These are phyloP conservation scores for Albophoma yamanashiensis DNA, from an alignment of 2,329 filamentous ascomycete genomes.

Conservation along the genomic window DNA sequence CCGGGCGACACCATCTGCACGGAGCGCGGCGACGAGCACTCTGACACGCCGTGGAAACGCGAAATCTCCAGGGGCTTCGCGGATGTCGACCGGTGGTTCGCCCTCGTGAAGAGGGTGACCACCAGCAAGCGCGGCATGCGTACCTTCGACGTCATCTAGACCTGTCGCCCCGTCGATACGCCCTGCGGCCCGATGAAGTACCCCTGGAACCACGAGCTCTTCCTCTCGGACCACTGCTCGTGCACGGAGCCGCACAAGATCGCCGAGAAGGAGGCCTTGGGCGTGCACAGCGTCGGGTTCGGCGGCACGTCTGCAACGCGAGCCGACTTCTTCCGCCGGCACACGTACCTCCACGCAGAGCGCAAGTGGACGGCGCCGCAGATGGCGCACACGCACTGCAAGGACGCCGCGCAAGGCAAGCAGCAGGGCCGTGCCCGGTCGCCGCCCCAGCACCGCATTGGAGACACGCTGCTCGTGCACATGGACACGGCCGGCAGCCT, in stretches of 20 bases:
- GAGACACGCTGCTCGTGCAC: slow-evolving; percentile 49
- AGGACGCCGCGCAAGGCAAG: slow-evolving; percentile 15
- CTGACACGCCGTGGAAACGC: slow-evolving; percentile 45
- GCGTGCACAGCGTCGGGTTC: slow-evolving; percentile 47
- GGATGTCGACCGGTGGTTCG: slow-evolving; percentile 53
- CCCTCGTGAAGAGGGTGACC: slow-evolving; percentile 51
- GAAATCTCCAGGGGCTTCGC: slow-evolving; percentile 30
- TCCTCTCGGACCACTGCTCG: slow-evolving; percentile 66
- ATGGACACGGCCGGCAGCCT: slow-evolving; percentile 15
- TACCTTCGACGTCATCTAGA: slow-evolving; percentile 58
- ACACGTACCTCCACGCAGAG: slow-evolving; percentile 52
- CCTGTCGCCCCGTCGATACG: slow-evolving; percentile 63
- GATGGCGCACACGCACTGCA: slow-evolving; percentile 43
- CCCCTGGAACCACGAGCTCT: slow-evolving; percentile 61
- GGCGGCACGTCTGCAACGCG: slow-evolving; percentile 35
- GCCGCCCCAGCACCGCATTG: slow-evolving; percentile 27
- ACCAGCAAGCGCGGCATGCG: slow-evolving; percentile 19
- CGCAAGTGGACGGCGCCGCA: slow-evolving; percentile 52
- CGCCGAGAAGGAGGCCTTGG: slow-evolving; percentile 42
- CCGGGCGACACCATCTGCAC: slow-evolving; percentile 40
- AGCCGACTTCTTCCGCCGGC: slow-evolving; percentile 56
- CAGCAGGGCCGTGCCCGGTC: background rate
- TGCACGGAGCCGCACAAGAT: slow-evolving; percentile 43
- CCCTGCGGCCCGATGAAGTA: slow-evolving; percentile 58
- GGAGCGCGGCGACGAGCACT: slow-evolving; percentile 29